phyloP scores from a whole-genome alignment of 2,329 filamentous ascomycete species.

The Fusarium phyllophilum region DNA sequence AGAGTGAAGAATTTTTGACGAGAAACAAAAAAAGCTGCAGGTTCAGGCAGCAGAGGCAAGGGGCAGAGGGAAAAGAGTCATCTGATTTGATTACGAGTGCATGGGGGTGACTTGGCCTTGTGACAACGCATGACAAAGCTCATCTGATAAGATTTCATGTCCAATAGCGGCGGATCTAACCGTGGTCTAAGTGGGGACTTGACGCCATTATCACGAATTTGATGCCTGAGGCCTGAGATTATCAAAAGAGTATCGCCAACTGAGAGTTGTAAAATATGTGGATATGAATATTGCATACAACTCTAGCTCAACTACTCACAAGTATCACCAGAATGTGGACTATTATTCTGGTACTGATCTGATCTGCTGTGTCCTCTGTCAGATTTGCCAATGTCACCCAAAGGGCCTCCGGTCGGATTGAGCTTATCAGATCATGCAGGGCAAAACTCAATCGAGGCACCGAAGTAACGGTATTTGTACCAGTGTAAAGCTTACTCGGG shows the following conservation, averaged over 20 bases:
- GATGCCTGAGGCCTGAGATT: background rate
- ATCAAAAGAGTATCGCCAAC: background rate
- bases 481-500: accelerated
- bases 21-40: constrained; percentile 1
- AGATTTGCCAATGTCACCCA: background rate
- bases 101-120: constrained; percentile 6
- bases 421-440: background rate
- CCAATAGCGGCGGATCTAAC: constrained; percentile 42
- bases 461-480: background rate
- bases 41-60: background rate
- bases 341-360: no score
- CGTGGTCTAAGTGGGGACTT: constrained; percentile 23
- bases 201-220: background rate
- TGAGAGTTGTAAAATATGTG: background rate
- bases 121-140: constrained; percentile 29
- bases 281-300: no score
- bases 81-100: constrained; percentile 8
- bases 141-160: constrained; percentile 42
- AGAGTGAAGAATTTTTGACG: background rate
- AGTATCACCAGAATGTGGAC: accelerated
- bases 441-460: background rate
- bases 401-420: accelerated
- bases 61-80: background rate
- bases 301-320: accelerated
- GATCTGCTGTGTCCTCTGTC: no score